Base-by-base conservation (phyloP, 1,284 basidiomycete genomes). In the Trametes versicolor region DNA sequence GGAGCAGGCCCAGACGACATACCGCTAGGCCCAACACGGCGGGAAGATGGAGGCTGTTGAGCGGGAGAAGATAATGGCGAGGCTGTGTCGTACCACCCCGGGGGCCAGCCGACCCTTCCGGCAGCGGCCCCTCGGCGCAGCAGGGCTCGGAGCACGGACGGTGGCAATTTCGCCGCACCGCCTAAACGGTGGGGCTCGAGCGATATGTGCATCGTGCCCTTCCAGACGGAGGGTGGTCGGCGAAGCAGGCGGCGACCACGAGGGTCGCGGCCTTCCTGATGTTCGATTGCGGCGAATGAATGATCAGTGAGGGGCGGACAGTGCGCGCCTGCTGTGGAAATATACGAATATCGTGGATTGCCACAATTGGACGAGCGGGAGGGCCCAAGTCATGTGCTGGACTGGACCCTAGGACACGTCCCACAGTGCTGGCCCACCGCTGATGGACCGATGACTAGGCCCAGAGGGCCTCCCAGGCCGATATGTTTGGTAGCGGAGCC, bases 241-340 rank as follows among this genome's bases (percentile, higher is more conserved):
- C 61, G 63, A 68, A 68, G 63, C 58, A 63, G 52, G 47, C 56
- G 62, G 60, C 15, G 56, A 66, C 47, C 67, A 60, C 58, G 62
- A 64, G 64, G 67, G 52, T 25, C 53, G 51, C 55, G 13, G 53
- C 57, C 62, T 69, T 69, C 65, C 36, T 61, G 67, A 64, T 69
- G 60, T 64, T 66, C 64, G 52, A 63, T 52, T n/a, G 56, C 58
- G 56, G 62, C 64, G 50, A 63, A 54, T 49, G 58, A 52, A 50
- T 43, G 34, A 50, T 39, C 49, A 59, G 41, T 56, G 39, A 27
- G 34, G 53, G 60, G 49, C n/a, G 39, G 47, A 56, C 54, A 37
- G 57, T 54, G 60, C 60, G 64, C 64, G 57, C 54, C 58, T 69
- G 60, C 50, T 36, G 61, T 48, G 45, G 51, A 25, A 64, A 60